These are phyloP conservation scores for Cyberlindnera maritima DNA, from an alignment of 805 yeast species.

Conservation along the genomic window DNA sequence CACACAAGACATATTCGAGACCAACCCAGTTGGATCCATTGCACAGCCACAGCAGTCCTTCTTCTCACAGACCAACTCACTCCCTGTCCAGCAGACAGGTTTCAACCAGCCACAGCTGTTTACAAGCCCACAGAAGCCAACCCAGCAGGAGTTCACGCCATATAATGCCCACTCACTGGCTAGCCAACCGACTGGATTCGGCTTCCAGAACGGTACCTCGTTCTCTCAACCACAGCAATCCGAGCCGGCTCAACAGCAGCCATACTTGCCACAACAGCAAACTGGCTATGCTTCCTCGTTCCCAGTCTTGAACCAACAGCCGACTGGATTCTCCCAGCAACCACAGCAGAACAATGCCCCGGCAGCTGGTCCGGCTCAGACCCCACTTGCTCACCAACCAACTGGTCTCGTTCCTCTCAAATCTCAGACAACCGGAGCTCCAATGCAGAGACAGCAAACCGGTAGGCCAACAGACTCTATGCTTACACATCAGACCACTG, in stretches of 20 bases:
- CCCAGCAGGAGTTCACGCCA: slow-evolving; percentile 6
- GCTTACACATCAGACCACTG: slow-evolving; percentile 15
- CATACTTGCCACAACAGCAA: slow-evolving; percentile 28
- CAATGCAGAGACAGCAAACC: slow-evolving; percentile 56
- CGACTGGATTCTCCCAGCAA: not conserved
- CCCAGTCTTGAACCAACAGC: slow-evolving; percentile 1
- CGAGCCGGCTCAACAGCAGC: slow-evolving; percentile 25
- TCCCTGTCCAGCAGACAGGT: slow-evolving; percentile 13
- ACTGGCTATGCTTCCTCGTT: too few relatives aligned
- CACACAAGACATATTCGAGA: slow-evolving; percentile 20
- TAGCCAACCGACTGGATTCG: slow-evolving; percentile 28
- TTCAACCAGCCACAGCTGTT: slow-evolving; percentile 15
- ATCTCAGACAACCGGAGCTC: slow-evolving; percentile 13
- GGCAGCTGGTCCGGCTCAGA: not conserved
- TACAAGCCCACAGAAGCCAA: slow-evolving; percentile 18
- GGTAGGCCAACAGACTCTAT: slow-evolving; percentile 53
- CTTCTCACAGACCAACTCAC: not conserved
- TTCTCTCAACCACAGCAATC: slow-evolving; percentile 29
- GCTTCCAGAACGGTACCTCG: slow-evolving; percentile 20
- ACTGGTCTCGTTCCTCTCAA: slow-evolving; percentile 14
- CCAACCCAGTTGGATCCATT: slow-evolving; percentile 31
- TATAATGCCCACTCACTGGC: slow-evolving; percentile 9
- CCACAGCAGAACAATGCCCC: slow-evolving; percentile 5
- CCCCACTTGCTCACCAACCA: slow-evolving; percentile 8
- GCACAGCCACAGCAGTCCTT: not conserved